Evolutionary conservation across 2,329 filamentous ascomycete species (phyloP), one percentile per base, ranked within the genome.

Genomic region (Plectosphaerella sp.): DNA sequence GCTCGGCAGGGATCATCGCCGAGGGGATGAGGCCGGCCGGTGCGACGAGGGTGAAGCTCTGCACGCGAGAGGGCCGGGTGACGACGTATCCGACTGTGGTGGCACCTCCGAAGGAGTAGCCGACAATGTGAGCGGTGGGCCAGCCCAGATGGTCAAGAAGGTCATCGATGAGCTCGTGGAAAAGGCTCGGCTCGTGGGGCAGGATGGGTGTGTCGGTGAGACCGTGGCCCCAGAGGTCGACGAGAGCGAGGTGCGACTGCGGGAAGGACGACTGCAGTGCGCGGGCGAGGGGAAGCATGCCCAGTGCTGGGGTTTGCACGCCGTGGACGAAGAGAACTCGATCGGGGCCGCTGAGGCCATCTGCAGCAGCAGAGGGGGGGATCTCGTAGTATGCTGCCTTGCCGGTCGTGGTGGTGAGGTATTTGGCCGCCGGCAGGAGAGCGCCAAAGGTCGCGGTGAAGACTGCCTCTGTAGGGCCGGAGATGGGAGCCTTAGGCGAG

Each of bases 181-280:
- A 80, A 1, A 80, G 54, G 0, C 50, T 39, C 0, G 71, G 56
- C 0, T 64, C 64, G 49, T 80, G 76, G 0, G 77, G 58, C 0
- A 59, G 28, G 1, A 74, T 3, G 0, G 78, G 78, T 0, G 77
- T 79, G 6, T 74, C 72, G 25, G 65, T 72, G n/a, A 82, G 61
- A 0, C 78, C 78, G 48, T 82, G 79, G 28, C 78, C 78, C 76
- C 75, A 81, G 11, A 75, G 69, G 51, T 82, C 78, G 14, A 78
- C 16, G 1, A 78, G 62, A 0, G 75, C 71, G 33, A 73, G 64
- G 11, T 74, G 65, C 0, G 74, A 60, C 1, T 57, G 24, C 0
- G 75, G 69, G 45, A 69, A 72, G 0, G 56, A 57, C 0, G 60
- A 36, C 1, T 66, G 63, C 1, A 82, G 63, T 0, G 59, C 56